Base-by-base conservation (phyloP, 352 stramenopile genomes). In the Globisporangium splendens region DNA sequence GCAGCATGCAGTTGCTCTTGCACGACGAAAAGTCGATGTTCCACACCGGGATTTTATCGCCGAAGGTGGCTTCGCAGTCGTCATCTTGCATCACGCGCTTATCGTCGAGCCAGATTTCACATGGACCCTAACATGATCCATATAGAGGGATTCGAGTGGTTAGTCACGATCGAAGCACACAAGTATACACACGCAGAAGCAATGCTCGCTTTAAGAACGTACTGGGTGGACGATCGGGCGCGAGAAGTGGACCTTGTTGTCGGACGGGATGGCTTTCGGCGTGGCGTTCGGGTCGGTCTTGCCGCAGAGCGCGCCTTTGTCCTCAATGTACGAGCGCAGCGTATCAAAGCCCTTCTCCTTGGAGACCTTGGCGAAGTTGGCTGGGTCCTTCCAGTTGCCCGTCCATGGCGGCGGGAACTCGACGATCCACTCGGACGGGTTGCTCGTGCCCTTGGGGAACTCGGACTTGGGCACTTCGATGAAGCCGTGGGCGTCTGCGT, bases 81-180 rank as follows among this genome's bases (percentile, higher is more conserved):
- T 80, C 66, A 24, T 67, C 62, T 28, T 68, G 61, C 3, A 76
- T 49, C 7, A 76, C 69, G 42, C 66, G 64, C 22, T 58, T 80
- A 61, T 77, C 64, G 49, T 79, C 69, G 20, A 82, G 46, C 61
- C 75, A 80, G n/a, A 83, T 47, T 18, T 80, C 69, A 15, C 71
- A 83, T 3, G 74, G 68, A 10, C 70, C 73, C 58, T 77, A 28
- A 4, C 66, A 5, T 31, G 24, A 5, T 31, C 24, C 2, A 31
- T 31, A 31, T 5, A 5, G 2, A 31, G 24, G 5, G 24, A 5
- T 31, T 31, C 24, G 5, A 31, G 2, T 5, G 5, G 24, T 31
- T 31, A 31, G 24, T 31, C 24, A 31, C 24, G 24, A 31, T 31
- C 24, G 2, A 31, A 31, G 24, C 24, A 31, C 24, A 31, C 24